Evolutionary conservation across 192 early-diverging fungal species (phyloP).

Genomic region (Linnemannia exigua): DNA sequence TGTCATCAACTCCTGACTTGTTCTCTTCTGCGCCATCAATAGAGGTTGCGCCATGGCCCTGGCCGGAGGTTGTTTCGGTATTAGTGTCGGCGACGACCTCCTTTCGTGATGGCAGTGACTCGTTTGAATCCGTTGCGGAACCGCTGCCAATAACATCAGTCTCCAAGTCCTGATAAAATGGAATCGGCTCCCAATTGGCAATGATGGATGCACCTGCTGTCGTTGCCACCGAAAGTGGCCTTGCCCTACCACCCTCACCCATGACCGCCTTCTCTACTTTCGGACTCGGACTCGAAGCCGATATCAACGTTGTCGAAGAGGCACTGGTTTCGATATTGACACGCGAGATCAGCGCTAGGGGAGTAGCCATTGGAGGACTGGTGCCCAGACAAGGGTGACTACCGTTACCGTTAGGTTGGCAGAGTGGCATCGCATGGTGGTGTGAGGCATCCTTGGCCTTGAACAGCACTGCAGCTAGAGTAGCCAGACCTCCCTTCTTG

Average conservation of each 20-base stretch:
- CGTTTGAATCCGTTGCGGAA: too few species aligned
- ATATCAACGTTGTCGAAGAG: slow-evolving; percentile 7
- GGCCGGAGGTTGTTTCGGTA: not conserved
- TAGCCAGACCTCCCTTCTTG: not conserved
- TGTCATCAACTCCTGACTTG: not conserved
- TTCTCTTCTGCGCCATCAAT: not conserved
- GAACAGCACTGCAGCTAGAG: not conserved
- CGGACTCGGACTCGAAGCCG: not conserved
- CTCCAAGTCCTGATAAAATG: too few species aligned
- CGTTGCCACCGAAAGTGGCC: not conserved
- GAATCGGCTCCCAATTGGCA: not conserved
- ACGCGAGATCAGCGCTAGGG: not conserved
- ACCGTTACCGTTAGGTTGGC: not conserved
- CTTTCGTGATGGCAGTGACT: not conserved
- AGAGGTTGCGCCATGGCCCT: not conserved
- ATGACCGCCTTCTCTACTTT: too few species aligned
- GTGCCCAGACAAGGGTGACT: slow-evolving; percentile 3
- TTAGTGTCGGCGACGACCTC: not conserved
- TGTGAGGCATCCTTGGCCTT: not conserved
- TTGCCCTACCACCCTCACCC: not conserved
- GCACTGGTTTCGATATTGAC: slow-evolving; percentile 16
- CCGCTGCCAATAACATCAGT: too few species aligned
- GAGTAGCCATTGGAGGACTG: not conserved
- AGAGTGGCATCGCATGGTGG: not conserved
- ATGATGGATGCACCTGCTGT: not conserved